Evolutionary conservation across 148 eudicot genomes (phyloP).

Genomic region (Amaranthus hypochondriacus): DNA sequence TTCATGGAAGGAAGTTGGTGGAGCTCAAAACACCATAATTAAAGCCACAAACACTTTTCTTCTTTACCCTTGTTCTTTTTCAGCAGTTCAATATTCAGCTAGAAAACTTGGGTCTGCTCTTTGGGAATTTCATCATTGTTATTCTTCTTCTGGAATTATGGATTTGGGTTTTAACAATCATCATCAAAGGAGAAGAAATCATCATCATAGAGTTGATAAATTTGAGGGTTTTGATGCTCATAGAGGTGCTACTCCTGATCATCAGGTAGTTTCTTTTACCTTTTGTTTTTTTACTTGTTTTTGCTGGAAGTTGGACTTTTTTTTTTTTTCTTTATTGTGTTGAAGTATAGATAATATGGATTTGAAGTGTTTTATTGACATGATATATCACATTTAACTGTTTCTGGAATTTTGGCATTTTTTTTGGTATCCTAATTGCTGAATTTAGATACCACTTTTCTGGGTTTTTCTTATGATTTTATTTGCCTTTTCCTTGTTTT

Average conservation of each 20-base stretch:
- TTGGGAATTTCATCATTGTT: constrained; percentile 36
- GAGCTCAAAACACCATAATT: constrained; percentile 20
- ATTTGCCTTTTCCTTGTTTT: constrained; percentile 2
- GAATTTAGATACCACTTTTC: background rate
- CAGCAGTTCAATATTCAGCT: constrained; percentile 19
- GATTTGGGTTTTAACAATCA: constrained; percentile 24
- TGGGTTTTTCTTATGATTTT: constrained; percentile 15
- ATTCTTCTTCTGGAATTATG: constrained; percentile 22
- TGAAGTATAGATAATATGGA: too few relatives aligned
- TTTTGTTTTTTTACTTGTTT: background rate
- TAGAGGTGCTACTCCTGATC: constrained; percentile 22
- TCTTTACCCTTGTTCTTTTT: background rate
- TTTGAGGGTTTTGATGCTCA: constrained; percentile 27
- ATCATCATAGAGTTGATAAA: constrained; percentile 10
- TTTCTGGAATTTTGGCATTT: background rate
- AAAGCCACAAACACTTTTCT: constrained; percentile 6
- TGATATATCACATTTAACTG: too few relatives aligned
- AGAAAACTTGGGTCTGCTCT: constrained; percentile 30
- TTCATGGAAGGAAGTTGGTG: constrained; percentile 31
- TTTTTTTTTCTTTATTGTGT: background rate
- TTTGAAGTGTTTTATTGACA: too few relatives aligned
- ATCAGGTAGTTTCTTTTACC: constrained; percentile 12
- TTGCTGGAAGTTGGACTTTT: background rate
- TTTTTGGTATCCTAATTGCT: background rate
- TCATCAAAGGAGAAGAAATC: constrained; percentile 14